Evolutionary conservation across 768 basidiomycete genomes (phyloP), one percentile per base, ranked within the genome.

Genomic region (Paxillus ammoniavirescens): DNA sequence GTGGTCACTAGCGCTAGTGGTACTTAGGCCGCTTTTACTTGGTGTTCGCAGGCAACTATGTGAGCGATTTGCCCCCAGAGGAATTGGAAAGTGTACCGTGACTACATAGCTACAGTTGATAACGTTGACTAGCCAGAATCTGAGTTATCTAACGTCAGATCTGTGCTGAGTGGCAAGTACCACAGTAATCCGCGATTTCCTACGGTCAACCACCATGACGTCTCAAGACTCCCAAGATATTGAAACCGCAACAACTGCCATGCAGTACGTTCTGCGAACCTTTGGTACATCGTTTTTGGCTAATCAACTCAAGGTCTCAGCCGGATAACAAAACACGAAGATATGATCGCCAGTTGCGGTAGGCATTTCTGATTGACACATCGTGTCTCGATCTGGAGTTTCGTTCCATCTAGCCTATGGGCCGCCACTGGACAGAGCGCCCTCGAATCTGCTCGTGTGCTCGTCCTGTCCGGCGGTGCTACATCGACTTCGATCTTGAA

Each of bases 301-400:
- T 56, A 47, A 56, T 41, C 15, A 23, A 47, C 45, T 42, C 44
- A 55, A 84, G 84, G 53, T 75, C 78, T 49, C 82, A 81, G 52
- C 93, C 93, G 40, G 93, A 97, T 71, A 82, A 73, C 59, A 97
- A 96, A 71, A 87, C 92, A 2, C 82, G 93, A 43, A 82, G 92
- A 43, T 99, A 98, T 66, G 96, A 99, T 72, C 86, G 96, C 51
- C 96, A 99, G 72, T 82, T 98, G 35, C 80, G 95, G 93, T 93
- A 55, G 40, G 80, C 62, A 18, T 45, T 17, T 41, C 37, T 33
- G 47, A 38, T 47, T 15, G 7, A 23, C 3, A 23, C 35, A 48
- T 52, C 28, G 28, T 36, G 23, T 36, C 50, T 40, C 30, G 40
- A 42, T 52, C 44, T 36, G 53, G 9, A 54, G 38, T 9, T 40